Percentiles rank a stretch among this genome's conserved stretches.
These are phyloP conservation scores for Nicotiana obtusifolia DNA, from an alignment of 257 asterid species.

Conservation along the genomic window DNA sequence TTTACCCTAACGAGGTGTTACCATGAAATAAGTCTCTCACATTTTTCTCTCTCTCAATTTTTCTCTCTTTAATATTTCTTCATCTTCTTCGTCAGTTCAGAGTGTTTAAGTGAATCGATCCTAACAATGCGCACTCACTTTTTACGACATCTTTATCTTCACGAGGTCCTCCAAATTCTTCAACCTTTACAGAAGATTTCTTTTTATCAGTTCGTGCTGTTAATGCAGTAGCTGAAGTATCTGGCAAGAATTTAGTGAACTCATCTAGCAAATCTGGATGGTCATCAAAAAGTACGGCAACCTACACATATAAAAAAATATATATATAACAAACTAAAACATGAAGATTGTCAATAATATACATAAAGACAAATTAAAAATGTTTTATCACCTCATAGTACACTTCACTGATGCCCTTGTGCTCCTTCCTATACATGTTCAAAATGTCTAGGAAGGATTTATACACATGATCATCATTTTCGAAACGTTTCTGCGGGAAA, in stretches of 20 bases:
- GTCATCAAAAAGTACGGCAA: slow-evolving; percentile 66
- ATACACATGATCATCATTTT: slow-evolving; percentile 79
- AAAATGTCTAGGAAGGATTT: slow-evolving; percentile 87
- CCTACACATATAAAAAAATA: slow-evolving; percentile 39
- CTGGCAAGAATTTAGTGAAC: slow-evolving; percentile 82
- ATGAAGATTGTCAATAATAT: background rate
- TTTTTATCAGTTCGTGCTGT: slow-evolving; percentile 46
- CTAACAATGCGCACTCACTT: background rate
- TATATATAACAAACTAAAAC: background rate
- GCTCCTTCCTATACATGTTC: slow-evolving; percentile 84
- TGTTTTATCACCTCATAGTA: slow-evolving; percentile 61
- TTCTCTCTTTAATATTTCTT: too few relatives aligned
- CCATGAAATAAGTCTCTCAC: too few relatives aligned
- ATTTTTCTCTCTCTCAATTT: too few relatives aligned
- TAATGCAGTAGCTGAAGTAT: slow-evolving; percentile 47
- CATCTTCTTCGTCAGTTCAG: too few relatives aligned
- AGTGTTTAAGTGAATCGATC: too few relatives aligned
- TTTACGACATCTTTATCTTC: slow-evolving; percentile 75
- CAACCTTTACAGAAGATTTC: slow-evolving; percentile 60
- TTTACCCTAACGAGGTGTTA: too few relatives aligned
- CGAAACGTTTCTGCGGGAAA: slow-evolving; percentile 70
- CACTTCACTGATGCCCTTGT: slow-evolving; percentile 74
- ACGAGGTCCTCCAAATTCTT: slow-evolving; percentile 61
- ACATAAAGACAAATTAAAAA: background rate
- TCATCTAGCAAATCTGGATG: slow-evolving; percentile 91